Evolutionary conservation across 2,329 filamentous ascomycete species (phyloP), one percentile per base, ranked within the genome.

Genomic region (Fusarium circinatum): DNA sequence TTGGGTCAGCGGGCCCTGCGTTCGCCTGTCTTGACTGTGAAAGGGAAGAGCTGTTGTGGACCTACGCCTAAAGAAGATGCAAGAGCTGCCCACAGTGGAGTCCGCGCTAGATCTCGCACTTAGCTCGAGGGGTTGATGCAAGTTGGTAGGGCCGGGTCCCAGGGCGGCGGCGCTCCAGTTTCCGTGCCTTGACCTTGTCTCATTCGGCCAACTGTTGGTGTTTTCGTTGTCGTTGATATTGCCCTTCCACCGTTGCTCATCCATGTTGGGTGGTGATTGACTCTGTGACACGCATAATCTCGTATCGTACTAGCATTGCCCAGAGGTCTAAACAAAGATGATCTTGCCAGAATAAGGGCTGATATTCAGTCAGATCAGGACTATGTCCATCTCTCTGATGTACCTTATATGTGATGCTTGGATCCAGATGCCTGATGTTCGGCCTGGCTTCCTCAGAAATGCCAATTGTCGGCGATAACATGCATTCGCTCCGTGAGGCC

Each of bases 51-150:
- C 36, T 45, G 58, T 73, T 48, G 49, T 69, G 69, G 44, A 41
- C 51, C 63, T 68, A 65, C 39, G 42, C 69, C 63, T 65, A 70
- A 65, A 62, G 63, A 69, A 76, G 67, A 62, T 70, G 59, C 62
- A 61, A 76, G 69, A 73, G 66, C 64, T 72, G 57, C 66, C 62
- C 62, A 58, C 41, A 65, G 56, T 67, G 56, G 74, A 74, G 62
- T 58, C 58, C 52, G 66, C 45, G 61, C 68, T 66, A 66, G 65
- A 75, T 68, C 63, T 70, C 51, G 67, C 71, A 67, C 68, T 66
- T 75, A 71, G 73, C 71, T 78, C 68, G 68, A 78, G 64, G 76
- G 68, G 69, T 77, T 77, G 70, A 76, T 66, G 76, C 73, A 71
- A 62, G 73, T 57, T 70, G 70, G 66, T 64, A 75, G 60, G 62